A percentile compares a stretch with the other conserved stretches of the same genome.
These are phyloP conservation scores for Colletotrichum acutatum DNA, from an alignment of 2,329 filamentous ascomycete species.

Conservation along the genomic window DNA sequence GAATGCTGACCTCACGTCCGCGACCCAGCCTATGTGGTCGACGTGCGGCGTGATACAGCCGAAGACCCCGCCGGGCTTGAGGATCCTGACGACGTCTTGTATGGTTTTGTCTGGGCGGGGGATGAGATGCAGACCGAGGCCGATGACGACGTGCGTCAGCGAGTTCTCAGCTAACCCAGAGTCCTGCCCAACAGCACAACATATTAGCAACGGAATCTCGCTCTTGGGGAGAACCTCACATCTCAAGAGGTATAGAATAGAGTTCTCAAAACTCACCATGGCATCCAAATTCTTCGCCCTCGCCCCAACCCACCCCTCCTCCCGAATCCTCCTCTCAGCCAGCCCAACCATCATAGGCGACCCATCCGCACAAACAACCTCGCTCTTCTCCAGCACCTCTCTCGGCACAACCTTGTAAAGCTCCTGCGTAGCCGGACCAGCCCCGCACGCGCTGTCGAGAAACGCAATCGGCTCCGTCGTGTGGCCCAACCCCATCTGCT, in stretches of 20 bases:
- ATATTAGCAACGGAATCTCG: no score
- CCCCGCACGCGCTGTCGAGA: slow-evolving; percentile 65
- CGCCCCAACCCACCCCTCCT: slow-evolving; percentile 58
- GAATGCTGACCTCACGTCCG: neutral
- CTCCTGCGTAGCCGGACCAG: slow-evolving; percentile 59
- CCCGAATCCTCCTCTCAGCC: slow-evolving; percentile 49
- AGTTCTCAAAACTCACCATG: no score
- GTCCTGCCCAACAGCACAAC: no score
- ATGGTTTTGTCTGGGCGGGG: no score
- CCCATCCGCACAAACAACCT: slow-evolving; percentile 60
- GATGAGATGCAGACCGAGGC: no score
- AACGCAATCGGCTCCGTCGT: slow-evolving; percentile 48
- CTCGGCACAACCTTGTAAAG: slow-evolving; percentile 44
- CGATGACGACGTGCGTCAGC: no score
- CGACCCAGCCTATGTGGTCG: neutral
- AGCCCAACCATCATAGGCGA: slow-evolving; percentile 54
- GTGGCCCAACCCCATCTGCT: slow-evolving; percentile 41
- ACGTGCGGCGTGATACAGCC: neutral
- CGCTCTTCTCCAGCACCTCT: no score
- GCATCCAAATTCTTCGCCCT: slow-evolving; percentile 54
- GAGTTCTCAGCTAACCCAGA: no score
- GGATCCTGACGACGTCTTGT: neutral
- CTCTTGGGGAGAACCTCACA: no score
- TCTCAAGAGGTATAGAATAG: no score
- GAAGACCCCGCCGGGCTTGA: neutral